Evolutionary conservation across 768 basidiomycete species (phyloP).

Genomic region (Tephrocybe sp.): DNA sequence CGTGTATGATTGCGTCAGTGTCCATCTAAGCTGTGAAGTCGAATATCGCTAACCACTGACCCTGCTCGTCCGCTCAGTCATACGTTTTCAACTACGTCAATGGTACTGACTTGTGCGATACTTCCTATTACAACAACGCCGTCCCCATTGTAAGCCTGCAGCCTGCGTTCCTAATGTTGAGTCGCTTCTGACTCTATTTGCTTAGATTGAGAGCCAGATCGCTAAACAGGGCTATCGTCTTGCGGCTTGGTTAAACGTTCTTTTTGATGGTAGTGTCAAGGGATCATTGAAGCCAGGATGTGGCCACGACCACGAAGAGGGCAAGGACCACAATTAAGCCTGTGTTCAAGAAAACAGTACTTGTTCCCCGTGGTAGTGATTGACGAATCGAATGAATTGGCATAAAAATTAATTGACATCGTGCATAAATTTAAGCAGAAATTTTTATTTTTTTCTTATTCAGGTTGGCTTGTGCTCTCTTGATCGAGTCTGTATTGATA

Average conservation of each 20-base stretch:
- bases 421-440: too few relatives aligned
- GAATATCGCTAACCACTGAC: background rate
- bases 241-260: conserved; percentile 48
- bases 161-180: background rate
- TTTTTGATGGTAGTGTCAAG: conserved; percentile 36
- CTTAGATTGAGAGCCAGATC: conserved; percentile 42
- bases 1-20: conserved; percentile 40
- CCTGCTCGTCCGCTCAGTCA: conserved; percentile 29
- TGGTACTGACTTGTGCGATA: conserved; percentile 43
- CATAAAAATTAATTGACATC: too few relatives aligned
- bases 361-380: too few relatives aligned
- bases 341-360: too few relatives aligned
- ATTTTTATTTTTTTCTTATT: too few relatives aligned
- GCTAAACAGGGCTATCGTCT: conserved; percentile 48
- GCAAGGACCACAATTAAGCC: too few relatives aligned
- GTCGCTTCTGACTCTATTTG: background rate
- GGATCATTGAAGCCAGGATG: too few relatives aligned
- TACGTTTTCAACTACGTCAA: conserved; percentile 40
- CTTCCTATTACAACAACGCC: conserved; percentile 36
- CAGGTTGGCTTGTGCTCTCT: too few relatives aligned
- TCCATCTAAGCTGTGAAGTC: background rate
- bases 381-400: too few relatives aligned
- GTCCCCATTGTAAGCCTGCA: conserved; percentile 32
- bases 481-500: too few relatives aligned
- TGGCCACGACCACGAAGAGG: too few relatives aligned